phyloP scores from a whole-genome alignment of 2,329 filamentous ascomycete genomes.

The Exophiala spinifera region DNA sequence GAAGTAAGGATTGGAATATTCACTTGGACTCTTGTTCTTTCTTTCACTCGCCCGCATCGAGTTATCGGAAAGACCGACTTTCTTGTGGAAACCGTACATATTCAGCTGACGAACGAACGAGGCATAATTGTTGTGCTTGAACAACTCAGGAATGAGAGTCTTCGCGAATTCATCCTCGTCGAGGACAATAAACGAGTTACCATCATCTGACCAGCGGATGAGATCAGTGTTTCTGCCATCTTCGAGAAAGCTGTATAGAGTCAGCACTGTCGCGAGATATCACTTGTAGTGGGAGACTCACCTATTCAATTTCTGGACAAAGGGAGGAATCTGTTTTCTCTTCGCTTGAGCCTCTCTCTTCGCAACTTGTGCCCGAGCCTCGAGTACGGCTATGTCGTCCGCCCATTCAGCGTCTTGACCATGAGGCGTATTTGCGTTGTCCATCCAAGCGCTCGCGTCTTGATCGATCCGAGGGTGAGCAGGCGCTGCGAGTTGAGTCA shows the following conservation, averaged over 20 bases:
- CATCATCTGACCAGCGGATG: conserved; percentile 95
- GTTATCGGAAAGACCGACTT: conserved; percentile 88
- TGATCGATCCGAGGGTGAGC: conserved; percentile 14
- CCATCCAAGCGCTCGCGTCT: conserved; percentile 34
- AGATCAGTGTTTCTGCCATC: conserved; percentile 89
- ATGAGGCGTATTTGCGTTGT: conserved; percentile 36
- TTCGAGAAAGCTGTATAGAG: conserved; percentile 72
- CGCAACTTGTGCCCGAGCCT: conserved; percentile 73
- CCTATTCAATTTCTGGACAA: conserved; percentile 98
- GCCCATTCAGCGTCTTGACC: conserved; percentile 43
- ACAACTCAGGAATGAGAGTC: conserved; percentile 69
- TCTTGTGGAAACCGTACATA: conserved; percentile 65
- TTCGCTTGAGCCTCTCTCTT: conserved; percentile 87
- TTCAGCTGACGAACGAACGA: conserved; percentile 72
- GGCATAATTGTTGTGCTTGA: conserved; percentile 77
- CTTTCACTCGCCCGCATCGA: conserved; percentile 96
- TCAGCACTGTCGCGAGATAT: background rate
- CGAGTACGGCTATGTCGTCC: conserved; percentile 73
- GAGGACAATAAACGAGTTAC: conserved; percentile 92
- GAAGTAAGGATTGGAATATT: conserved; percentile 97
- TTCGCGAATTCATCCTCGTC: conserved; percentile 89
- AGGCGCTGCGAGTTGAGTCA: conserved; percentile 34
- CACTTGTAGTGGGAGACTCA: conserved; percentile 44
- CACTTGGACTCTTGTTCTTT: conserved; percentile 96
- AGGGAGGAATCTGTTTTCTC: conserved; percentile 92